These are phyloP conservation scores for Leishmania lainsoni DNA, from an alignment of 208 protist species.

Conservation along the genomic window DNA sequence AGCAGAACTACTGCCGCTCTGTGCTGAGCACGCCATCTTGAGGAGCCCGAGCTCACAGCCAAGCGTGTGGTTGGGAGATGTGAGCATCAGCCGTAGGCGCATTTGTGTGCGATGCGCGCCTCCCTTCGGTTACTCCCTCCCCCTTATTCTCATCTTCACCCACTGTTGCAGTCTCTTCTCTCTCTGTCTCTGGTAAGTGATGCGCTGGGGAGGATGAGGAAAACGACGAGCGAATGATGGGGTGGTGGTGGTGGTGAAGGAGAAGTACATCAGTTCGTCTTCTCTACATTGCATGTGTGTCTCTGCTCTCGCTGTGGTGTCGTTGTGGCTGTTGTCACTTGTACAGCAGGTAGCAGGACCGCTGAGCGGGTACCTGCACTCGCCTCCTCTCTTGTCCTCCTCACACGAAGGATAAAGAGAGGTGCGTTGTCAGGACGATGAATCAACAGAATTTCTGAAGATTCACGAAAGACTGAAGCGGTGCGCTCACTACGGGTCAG, in stretches of 20 bases:
- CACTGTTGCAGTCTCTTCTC: neutral
- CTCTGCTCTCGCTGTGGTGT: neutral
- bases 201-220: neutral
- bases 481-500: neutral
- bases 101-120: neutral
- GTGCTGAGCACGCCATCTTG: conserved; percentile 5
- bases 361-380: neutral
- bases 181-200: neutral
- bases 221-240: no score
- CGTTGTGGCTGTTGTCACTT: neutral
- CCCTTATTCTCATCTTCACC: neutral
- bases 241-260: no score
- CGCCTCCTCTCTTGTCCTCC: neutral
- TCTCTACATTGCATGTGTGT: neutral
- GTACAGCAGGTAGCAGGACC: neutral
- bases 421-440: neutral
- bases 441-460: neutral
- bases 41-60: neutral
- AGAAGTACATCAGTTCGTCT: neutral
- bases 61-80: no score
- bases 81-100: neutral
- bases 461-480: neutral
- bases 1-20: conserved; percentile 60
- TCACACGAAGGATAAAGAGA: neutral
- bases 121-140: neutral